Evolutionary conservation across 257 asterid species (phyloP).

Genomic region (Vinca minor): DNA sequence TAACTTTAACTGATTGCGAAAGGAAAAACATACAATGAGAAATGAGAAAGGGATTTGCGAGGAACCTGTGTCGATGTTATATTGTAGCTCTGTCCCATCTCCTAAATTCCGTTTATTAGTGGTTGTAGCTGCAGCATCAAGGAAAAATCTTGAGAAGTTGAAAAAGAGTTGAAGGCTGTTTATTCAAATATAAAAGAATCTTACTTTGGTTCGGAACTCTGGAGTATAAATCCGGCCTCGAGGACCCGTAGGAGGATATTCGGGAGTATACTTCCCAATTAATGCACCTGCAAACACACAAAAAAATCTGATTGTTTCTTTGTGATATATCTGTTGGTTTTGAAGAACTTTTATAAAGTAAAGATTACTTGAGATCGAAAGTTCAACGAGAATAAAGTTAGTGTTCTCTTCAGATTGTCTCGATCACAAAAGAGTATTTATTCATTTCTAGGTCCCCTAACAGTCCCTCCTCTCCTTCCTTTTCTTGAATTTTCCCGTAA

Average conservation of each 20-base stretch:
- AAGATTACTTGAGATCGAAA: not conserved
- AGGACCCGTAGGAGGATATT: constrained; percentile 78
- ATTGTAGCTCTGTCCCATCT: constrained; percentile 59
- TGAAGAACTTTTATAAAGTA: not conserved
- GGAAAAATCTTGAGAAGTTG: constrained; percentile 10
- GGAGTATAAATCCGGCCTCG: constrained; percentile 77
- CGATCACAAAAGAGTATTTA: not conserved
- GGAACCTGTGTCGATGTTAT: constrained; percentile 81
- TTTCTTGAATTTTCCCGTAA: too few species aligned
- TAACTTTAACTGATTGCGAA: not conserved
- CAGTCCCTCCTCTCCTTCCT: not conserved
- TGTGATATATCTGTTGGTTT: not conserved
- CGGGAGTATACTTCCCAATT: constrained; percentile 81
- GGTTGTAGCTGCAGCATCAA: constrained; percentile 64
- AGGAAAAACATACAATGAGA: not conserved
- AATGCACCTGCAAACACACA: constrained; percentile 66
- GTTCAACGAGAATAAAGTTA: not conserved
- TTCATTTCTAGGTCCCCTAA: too few species aligned
- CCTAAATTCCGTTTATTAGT: constrained; percentile 58
- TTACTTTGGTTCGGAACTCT: constrained; percentile 59
- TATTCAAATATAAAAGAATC: constrained; percentile 4
- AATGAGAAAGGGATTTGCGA: too few species aligned
- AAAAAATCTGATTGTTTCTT: not conserved
- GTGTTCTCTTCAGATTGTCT: not conserved
- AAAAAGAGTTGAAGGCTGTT: constrained; percentile 1